phyloP scores from a whole-genome alignment of 2,329 filamentous ascomycete genomes.

The Phyllachora maydis region DNA sequence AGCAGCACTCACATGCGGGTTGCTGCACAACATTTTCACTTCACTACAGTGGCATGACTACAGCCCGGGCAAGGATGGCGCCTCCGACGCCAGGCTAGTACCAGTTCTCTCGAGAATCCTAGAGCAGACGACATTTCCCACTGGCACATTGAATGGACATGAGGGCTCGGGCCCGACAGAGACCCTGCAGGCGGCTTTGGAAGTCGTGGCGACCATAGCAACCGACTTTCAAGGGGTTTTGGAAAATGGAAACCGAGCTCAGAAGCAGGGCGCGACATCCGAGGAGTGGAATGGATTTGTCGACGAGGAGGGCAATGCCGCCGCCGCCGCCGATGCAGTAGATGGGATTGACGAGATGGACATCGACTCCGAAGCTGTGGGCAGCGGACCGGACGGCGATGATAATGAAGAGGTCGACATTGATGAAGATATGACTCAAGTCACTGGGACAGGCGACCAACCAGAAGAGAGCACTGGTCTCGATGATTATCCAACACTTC shows the following conservation, averaged over 20 bases:
- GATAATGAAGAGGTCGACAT: slow-evolving; percentile 25
- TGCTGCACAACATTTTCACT: slow-evolving; percentile 41
- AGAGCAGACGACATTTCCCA: slow-evolving; percentile 12
- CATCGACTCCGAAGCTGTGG: too few species aligned
- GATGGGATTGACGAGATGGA: too few species aligned
- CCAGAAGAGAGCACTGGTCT: slow-evolving; percentile 20
- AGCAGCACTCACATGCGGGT: slow-evolving; percentile 34
- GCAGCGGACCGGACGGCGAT: slow-evolving; percentile 13
- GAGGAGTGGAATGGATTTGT: background rate
- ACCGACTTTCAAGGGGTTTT: slow-evolving; percentile 32
- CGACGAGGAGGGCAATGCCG: too few species aligned
- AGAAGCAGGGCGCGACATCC: too few species aligned
- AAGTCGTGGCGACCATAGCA: slow-evolving; percentile 43
- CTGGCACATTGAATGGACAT: slow-evolving; percentile 11
- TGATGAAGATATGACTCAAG: slow-evolving; percentile 43
- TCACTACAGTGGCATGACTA: slow-evolving; percentile 30
- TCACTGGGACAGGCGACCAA: slow-evolving; percentile 26
- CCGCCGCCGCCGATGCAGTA: slow-evolving; percentile 13
- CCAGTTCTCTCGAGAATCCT: slow-evolving; percentile 19
- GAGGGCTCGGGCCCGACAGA: slow-evolving; percentile 20
- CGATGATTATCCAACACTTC: slow-evolving; percentile 32
- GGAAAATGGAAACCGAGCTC: slow-evolving; percentile 18
- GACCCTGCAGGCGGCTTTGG: slow-evolving; percentile 31
- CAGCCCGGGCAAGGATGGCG: slow-evolving; percentile 22
- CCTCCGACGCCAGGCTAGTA: slow-evolving; percentile 28